Base-by-base conservation (phyloP, 2,329 filamentous ascomycete genomes). In the Sarocladium strictum region DNA sequence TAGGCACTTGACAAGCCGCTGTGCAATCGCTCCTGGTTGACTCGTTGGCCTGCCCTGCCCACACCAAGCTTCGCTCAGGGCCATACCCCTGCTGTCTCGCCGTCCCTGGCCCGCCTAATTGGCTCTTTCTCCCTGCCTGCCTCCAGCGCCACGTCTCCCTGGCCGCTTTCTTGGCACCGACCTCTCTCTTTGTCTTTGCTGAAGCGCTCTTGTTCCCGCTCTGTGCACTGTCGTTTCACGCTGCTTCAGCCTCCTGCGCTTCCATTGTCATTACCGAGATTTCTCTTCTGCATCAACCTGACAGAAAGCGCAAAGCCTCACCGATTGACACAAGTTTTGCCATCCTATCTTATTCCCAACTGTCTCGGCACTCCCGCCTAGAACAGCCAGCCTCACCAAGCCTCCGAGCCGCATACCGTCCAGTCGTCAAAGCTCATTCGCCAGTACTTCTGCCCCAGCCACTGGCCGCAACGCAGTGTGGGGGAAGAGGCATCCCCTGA, bases 401-500 rank as follows among this genome's bases (percentile, higher is more conserved):
- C 43, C n/a, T 17, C 43, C 43, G 43, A 47, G 47, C 47, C 47
- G 47, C 47, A 51, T 51, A 33, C 29, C 47, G 4, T 19, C 29
- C 5, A 11, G 27, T 32, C 24, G 24, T 11, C 17, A 26, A n/a
- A 32, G 26, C 17, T 35, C 26, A 23, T 15, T 21, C 47, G 29
- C 47, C 47, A 14, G 35, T 15, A 33, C 29, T 15, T n/a, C 47
- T 14, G 19, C 33, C 50, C 50, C 50, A 53, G 50, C 50, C 50
- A 53, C 50, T 51, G 32, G 33, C 50, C 40, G 50, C 50, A 40
- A 32, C 23, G 23, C 21, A 38, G 50, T 53, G 50, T 53, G 50
- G 50, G 50, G 50, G 50, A 53, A 53, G 12, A 40, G n/a, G 50
- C 33, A 53, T 53, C 50, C 50, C 50, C 50, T 53, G 50, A 40